Evolutionary conservation across 2,329 filamentous ascomycete species (phyloP), one percentile per base, ranked within the genome.

Genomic region (Sporothrix schenckii): DNA sequence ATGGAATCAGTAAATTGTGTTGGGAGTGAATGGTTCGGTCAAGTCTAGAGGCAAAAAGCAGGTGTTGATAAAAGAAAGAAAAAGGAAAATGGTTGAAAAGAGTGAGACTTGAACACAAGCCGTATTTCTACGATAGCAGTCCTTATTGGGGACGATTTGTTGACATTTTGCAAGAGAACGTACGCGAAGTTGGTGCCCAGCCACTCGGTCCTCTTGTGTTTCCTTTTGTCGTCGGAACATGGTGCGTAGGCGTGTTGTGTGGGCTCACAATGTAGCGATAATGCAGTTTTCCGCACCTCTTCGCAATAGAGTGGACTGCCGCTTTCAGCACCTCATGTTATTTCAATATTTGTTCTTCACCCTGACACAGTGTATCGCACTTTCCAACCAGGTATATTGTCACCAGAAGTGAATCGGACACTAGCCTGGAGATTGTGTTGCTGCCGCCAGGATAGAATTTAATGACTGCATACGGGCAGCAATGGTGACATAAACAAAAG

Each of bases 121-220:
- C 53, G 24, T 39, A 49, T 49, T 68, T 58, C 53, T 49, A 21
- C 53, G 34, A 52, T 68, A 49, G 39, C 52, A 50, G 21, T 53
- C n/a, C 47, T 49, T 47, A 34, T 49, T 3, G 9, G 44, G 47
- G 41, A 30, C 4, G 2, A 24, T 21, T 69, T 27, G 34, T 30
- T 44, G 58, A 61, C 27, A 11, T 21, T 41, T 60, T 41, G 27
- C 30, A 13, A 58, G 10, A 56, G 1, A 54, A 30, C 30, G 11
- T 16, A 47, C 52, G 41, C 16, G 66, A 58, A 68, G 66, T n/a
- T 49, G 49, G 66, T 11, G 66, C 50, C 52, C 56, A 56, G 58
- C 34, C 50, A 47, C 66, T 68, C 52, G 50, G 34, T 52, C 66
- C 63, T 7, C n/a, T 54, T 6, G 19, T 44, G 30, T 16, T 21